These are phyloP conservation scores for Annulohypoxylon nitens DNA, from an alignment of 495 filamentous ascomycete species.

Conservation along the genomic window DNA sequence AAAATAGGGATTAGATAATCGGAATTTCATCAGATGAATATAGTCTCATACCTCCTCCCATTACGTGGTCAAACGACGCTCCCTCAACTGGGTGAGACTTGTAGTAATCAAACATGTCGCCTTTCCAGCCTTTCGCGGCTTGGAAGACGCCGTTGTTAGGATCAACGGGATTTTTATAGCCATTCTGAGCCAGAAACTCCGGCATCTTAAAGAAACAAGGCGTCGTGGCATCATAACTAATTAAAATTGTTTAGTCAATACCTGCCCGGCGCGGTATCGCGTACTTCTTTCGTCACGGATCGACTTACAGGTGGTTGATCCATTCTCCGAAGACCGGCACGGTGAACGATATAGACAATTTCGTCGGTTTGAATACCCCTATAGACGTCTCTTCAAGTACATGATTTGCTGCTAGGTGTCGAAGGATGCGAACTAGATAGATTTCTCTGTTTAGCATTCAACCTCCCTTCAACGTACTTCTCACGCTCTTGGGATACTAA, in stretches of 20 bases:
- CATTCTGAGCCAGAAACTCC: constrained; percentile 1
- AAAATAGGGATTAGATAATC: background rate
- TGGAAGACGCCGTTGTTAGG: constrained; percentile 7
- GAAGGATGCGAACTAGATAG: constrained; percentile 5
- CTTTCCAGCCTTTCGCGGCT: constrained; percentile 7
- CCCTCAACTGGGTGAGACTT: constrained; percentile 8
- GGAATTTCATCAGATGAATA: background rate
- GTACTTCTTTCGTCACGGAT: background rate
- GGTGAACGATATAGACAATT: constrained; percentile 5
- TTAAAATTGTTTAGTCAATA: background rate
- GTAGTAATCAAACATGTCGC: constrained; percentile 13
- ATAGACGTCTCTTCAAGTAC: constrained; percentile 9
- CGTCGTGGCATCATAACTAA: constrained; percentile 2
- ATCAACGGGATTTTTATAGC: constrained; percentile 7
- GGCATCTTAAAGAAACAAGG: constrained; percentile 14
- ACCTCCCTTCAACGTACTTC: background rate
- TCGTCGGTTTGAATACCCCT: constrained; percentile 8
- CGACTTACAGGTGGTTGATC: constrained; percentile 10
- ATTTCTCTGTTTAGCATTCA: background rate
- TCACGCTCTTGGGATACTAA: background rate
- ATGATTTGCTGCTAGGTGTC: constrained; percentile 7
- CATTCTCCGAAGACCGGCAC: constrained; percentile 7
- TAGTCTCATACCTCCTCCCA: background rate
- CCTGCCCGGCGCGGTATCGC: too few relatives aligned
- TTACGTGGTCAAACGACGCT: constrained; percentile 6